Conservation (phyloP, 2,329 filamentous ascomycete genomes). For the Botryotinia convoluta region DNA sequence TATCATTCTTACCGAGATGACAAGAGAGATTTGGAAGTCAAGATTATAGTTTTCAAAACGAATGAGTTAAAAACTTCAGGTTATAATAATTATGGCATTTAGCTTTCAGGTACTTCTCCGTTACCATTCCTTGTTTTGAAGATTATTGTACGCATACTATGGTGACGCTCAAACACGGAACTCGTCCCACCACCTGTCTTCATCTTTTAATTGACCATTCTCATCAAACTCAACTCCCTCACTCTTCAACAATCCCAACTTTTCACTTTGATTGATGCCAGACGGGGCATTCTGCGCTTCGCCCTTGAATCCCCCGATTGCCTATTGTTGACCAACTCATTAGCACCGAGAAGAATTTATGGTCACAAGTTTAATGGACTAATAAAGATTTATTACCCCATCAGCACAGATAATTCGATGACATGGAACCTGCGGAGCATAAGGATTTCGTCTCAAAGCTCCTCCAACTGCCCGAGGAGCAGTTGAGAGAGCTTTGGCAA, state of each 20-base stretch:
- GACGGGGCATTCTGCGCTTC: slow-evolving; percentile 50
- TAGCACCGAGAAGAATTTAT: neutral
- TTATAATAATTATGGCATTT: neutral
- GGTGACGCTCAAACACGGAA: neutral
- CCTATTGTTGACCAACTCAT: slow-evolving; percentile 20
- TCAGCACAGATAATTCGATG: slow-evolving; percentile 56
- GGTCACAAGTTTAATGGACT: neutral
- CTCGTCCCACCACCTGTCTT: neutral
- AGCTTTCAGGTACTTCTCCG: neutral
- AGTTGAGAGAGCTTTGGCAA: slow-evolving; percentile 55
- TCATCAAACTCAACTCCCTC: slow-evolving; percentile 9
- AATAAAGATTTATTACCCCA: slow-evolving; percentile 41
- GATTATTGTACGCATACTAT: neutral
- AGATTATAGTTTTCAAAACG: too few relatives aligned
- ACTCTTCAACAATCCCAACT: slow-evolving; percentile 34
- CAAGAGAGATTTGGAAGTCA: neutral
- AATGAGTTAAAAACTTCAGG: neutral
- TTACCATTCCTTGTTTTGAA: neutral
- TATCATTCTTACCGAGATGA: neutral
- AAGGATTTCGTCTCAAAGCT: slow-evolving; percentile 59
- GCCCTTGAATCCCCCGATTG: slow-evolving; percentile 51
- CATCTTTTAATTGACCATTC: neutral
- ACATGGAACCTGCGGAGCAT: slow-evolving; percentile 62
- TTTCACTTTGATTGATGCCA: slow-evolving; percentile 48
- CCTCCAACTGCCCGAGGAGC: slow-evolving; percentile 62